Conservation (phyloP, 495 filamentous ascomycete species). For the Hypoxylon rickii region DNA sequence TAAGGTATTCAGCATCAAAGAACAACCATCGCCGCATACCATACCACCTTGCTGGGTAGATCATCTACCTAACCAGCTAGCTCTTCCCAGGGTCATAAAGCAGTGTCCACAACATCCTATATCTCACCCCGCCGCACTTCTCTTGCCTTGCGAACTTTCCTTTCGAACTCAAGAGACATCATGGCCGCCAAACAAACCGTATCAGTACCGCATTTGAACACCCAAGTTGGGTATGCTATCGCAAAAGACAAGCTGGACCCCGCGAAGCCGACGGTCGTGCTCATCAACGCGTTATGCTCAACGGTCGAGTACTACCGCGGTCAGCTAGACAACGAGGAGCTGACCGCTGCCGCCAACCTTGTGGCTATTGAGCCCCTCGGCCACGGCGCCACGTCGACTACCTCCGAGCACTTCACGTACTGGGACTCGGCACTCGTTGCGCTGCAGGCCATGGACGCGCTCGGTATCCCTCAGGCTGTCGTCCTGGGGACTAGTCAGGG, state of each 20-base stretch:
- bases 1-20: constrained; percentile 19
- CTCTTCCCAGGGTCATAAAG: too few species aligned
- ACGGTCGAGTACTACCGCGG: constrained; percentile 55
- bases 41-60: too few species aligned
- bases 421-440: constrained; percentile 59
- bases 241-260: constrained; percentile 50
- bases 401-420: constrained; percentile 56
- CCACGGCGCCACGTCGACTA: constrained; percentile 52
- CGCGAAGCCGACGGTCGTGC: constrained; percentile 60
- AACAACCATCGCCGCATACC: too few species aligned
- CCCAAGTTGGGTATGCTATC: constrained; percentile 57
- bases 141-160: too few species aligned
- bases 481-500: constrained; percentile 66
- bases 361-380: constrained; percentile 62
- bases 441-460: constrained; percentile 50
- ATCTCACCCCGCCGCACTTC: too few species aligned
- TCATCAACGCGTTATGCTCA: constrained; percentile 64
- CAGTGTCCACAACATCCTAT: too few species aligned
- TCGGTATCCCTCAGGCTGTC: constrained; percentile 62
- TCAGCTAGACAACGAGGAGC: constrained; percentile 51
- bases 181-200: constrained; percentile 43
- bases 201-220: constrained; percentile 58
- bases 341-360: constrained; percentile 55
- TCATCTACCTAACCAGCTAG: too few species aligned
- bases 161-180: too few species aligned